Evolutionary conservation across 148 eudicot genomes (phyloP).

Genomic region (Drosera capensis): DNA sequence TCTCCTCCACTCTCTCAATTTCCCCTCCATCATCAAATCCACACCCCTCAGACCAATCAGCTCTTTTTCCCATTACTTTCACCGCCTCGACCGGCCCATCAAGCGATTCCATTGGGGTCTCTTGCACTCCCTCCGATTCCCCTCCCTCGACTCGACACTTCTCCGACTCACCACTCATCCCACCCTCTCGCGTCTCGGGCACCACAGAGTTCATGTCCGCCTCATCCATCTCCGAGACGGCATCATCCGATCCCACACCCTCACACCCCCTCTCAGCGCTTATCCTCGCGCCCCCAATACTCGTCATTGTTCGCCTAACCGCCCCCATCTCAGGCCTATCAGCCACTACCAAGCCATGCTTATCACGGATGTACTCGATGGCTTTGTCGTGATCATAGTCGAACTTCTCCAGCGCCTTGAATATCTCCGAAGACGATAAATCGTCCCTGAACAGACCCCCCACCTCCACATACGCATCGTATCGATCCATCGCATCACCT

Average conservation of each 20-base stretch:
- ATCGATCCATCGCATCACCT: background rate
- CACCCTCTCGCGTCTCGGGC: background rate
- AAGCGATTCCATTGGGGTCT: conserved; percentile 1
- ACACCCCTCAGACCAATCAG: no score
- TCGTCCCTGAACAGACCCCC: background rate
- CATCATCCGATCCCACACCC: conserved; percentile 1
- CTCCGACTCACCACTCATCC: conserved; percentile 6
- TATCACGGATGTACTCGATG: conserved; percentile 10
- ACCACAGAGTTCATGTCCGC: background rate
- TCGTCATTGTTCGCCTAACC: conserved; percentile 19
- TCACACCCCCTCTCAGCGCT: conserved; percentile 7
- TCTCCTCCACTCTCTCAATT: background rate
- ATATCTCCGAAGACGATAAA: conserved; percentile 2
- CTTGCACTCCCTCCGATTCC: conserved; percentile 15
- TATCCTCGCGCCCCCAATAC: conserved; percentile 37
- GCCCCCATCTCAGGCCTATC: conserved; percentile 1
- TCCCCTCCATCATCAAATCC: background rate
- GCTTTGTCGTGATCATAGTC: conserved; percentile 11
- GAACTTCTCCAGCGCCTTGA: conserved; percentile 10
- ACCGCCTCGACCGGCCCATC: no score
- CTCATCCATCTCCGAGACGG: background rate
- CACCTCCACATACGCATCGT: background rate
- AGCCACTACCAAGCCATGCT: conserved; percentile 2
- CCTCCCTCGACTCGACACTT: conserved; percentile 29
- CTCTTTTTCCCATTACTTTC: no score